These are phyloP conservation scores for Fraxinus latifolia DNA, from an alignment of 305 asterid genomes.

Conservation along the genomic window DNA sequence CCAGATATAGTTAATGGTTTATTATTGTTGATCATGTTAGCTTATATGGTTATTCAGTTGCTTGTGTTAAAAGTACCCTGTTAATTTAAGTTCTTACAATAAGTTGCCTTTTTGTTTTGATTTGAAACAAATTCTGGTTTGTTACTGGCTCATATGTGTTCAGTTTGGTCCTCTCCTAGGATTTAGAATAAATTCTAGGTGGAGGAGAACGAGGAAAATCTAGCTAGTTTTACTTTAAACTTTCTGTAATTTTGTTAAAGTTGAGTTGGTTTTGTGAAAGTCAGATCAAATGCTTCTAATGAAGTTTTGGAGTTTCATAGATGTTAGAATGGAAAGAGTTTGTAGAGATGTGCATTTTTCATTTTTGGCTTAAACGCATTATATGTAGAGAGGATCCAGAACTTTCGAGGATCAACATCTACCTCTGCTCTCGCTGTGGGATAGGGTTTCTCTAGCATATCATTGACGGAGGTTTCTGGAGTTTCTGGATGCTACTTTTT, in stretches of 20 bases:
- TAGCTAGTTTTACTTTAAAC: background rate
- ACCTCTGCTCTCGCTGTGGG: background rate
- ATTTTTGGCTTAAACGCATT: background rate
- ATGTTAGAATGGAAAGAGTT: background rate
- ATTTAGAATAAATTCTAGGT: slow-evolving; percentile 10
- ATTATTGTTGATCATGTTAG: slow-evolving; percentile 9
- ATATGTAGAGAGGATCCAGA: background rate
- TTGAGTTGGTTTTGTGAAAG: slow-evolving; percentile 2
- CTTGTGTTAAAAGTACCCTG: background rate
- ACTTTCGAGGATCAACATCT: background rate
- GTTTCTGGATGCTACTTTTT: background rate
- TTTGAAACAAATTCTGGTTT: background rate
- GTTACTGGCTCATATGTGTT: background rate
- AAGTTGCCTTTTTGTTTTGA: background rate
- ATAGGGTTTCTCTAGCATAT: background rate
- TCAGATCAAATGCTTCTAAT: background rate
- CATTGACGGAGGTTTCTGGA: background rate
- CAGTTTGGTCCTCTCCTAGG: slow-evolving; percentile 3
- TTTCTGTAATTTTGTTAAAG: background rate
- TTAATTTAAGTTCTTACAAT: background rate
- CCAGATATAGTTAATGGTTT: background rate
- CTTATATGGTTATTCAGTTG: slow-evolving; percentile 17
- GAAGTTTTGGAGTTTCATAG: background rate
- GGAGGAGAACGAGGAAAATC: slow-evolving; percentile 5
- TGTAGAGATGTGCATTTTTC: background rate